Evolutionary conservation across 2,329 filamentous ascomycete genomes (phyloP).

Genomic region (Aspergillus fumigatiaffinis): DNA sequence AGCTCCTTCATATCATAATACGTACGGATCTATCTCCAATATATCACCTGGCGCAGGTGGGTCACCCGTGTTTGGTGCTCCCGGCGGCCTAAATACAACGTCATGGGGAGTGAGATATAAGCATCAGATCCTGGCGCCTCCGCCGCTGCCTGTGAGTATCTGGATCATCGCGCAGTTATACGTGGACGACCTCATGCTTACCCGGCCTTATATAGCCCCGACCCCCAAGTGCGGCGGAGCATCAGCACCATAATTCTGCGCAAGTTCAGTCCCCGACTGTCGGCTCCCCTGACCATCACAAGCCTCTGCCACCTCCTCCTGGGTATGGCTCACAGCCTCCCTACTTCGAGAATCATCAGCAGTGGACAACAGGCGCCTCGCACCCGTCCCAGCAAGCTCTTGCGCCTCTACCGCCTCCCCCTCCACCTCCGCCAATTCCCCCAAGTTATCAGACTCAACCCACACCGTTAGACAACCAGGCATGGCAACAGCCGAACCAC

Average conservation of each 20-base stretch:
- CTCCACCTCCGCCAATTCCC: slow-evolving; percentile 36
- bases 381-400: slow-evolving; percentile 20
- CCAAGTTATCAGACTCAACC: slow-evolving; percentile 33
- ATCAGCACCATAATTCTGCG: slow-evolving; percentile 12
- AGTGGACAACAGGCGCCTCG: slow-evolving; percentile 19
- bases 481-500: slow-evolving; percentile 23
- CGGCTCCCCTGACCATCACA: slow-evolving; percentile 15
- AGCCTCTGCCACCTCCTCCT: slow-evolving; percentile 16
- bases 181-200: slow-evolving; percentile 6
- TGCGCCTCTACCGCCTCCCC: slow-evolving; percentile 21
- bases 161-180: not conserved
- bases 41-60: slow-evolving; percentile 12
- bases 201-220: slow-evolving; percentile 27
- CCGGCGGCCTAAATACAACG: slow-evolving; percentile 27
- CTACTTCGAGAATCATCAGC: slow-evolving; percentile 10
- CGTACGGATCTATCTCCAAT: slow-evolving; percentile 33
- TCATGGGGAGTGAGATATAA: slow-evolving; percentile 44
- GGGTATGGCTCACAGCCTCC: slow-evolving; percentile 13
- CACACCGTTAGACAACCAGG: slow-evolving; percentile 21
- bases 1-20: slow-evolving; percentile 26
- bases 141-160: slow-evolving; percentile 36
- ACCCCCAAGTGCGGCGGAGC: slow-evolving; percentile 29
- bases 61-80: slow-evolving; percentile 16
- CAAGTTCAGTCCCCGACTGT: slow-evolving; percentile 16
- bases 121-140: slow-evolving; percentile 23